phyloP scores from a whole-genome alignment of 2,329 filamentous ascomycete genomes.

The Alternaria gansuensis region DNA sequence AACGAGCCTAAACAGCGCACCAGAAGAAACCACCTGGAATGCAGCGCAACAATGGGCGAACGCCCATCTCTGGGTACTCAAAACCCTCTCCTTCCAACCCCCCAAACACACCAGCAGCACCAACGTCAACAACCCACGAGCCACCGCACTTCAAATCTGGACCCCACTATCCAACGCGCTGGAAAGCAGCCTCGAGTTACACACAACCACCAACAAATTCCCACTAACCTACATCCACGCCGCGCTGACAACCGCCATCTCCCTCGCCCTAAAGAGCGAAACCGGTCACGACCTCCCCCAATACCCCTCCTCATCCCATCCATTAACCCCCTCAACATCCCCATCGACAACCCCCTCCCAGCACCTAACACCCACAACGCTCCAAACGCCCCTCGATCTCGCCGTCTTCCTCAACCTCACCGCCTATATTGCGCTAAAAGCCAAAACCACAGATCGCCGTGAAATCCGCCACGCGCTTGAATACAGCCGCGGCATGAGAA shows the following conservation, averaged over 20 bases:
- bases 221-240: conserved; percentile 38
- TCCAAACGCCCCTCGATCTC: conserved; percentile 33
- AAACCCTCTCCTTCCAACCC: conserved; percentile 22
- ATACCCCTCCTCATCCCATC: conserved; percentile 12
- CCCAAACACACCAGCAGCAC: conserved; percentile 3
- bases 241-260: conserved; percentile 27
- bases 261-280: conserved; percentile 21
- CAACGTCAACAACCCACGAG: not conserved
- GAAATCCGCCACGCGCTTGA: conserved; percentile 37
- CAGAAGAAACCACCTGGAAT: conserved; percentile 20
- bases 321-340: not conserved
- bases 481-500: conserved; percentile 33
- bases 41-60: conserved; percentile 37
- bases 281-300: conserved; percentile 20
- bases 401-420: conserved; percentile 38
- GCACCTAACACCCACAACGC: not conserved
- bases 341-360: not conserved
- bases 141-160: conserved; percentile 28
- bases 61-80: conserved; percentile 35
- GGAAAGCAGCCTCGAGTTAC: conserved; percentile 30
- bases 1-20: conserved; percentile 14
- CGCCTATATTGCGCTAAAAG: conserved; percentile 33
- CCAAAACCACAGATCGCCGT: conserved; percentile 32
- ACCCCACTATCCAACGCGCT: conserved; percentile 30
- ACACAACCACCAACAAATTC: conserved; percentile 26